Conservation (phyloP, 1,284 basidiomycete genomes). For the Rhodotorula mucilaginosa region DNA sequence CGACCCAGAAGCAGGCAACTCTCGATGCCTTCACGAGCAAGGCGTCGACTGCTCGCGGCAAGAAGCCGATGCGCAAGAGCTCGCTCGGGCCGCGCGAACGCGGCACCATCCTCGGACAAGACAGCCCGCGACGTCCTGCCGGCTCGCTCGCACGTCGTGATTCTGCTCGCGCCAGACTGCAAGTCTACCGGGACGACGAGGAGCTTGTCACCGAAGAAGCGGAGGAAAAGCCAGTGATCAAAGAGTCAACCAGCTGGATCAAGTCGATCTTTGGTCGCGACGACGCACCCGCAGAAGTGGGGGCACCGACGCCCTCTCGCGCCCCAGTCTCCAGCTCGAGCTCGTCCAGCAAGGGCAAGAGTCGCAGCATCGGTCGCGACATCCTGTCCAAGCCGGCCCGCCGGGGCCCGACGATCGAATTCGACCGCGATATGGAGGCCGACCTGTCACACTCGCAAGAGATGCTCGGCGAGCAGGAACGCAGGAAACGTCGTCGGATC, state of each 20-base stretch:
- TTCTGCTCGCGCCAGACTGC: neutral
- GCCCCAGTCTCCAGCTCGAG: neutral
- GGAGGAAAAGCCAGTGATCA: neutral
- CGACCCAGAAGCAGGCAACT: neutral
- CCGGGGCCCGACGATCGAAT: slow-evolving; percentile 12
- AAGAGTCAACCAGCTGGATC: neutral
- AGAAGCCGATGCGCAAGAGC: neutral
- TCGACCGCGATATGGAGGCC: slow-evolving; percentile 4
- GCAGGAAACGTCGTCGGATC: slow-evolving; percentile 10
- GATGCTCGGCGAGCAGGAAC: slow-evolving; percentile 9
- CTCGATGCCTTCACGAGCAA: neutral
- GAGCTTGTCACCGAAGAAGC: too few species aligned
- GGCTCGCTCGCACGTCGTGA: neutral
- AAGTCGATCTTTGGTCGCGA: neutral
- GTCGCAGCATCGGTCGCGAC: neutral
- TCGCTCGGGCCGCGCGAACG: neutral
- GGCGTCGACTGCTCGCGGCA: neutral
- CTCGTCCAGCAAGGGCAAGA: neutral
- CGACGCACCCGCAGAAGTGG: neutral
- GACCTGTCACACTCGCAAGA: neutral
- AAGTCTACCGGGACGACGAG: neutral
- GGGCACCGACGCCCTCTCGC: neutral
- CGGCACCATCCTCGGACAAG: neutral
- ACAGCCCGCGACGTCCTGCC: neutral
- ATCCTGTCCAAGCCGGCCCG: neutral